phyloP scores from a whole-genome alignment of 441 rosid species.

The Syzygium malaccense region DNA sequence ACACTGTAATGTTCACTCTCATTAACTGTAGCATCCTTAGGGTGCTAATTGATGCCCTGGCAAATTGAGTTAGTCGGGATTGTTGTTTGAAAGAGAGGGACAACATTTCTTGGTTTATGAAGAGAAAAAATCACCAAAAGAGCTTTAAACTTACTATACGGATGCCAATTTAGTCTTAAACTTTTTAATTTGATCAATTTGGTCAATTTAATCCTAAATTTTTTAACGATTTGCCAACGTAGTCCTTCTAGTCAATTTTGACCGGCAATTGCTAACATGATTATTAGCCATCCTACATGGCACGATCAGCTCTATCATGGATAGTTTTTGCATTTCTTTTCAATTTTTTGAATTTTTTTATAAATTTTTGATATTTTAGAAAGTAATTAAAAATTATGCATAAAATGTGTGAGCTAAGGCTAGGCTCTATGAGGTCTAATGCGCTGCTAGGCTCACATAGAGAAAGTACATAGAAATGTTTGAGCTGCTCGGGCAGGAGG shows the following conservation, averaged over 20 bases:
- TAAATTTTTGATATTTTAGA: background rate
- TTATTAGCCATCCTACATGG: background rate
- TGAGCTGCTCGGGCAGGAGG: background rate
- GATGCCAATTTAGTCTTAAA: background rate
- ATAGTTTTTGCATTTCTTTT: background rate
- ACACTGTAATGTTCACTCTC: background rate
- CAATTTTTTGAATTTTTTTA: background rate
- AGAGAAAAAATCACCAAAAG: background rate
- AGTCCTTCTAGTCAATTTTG: background rate
- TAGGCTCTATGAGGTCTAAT: background rate
- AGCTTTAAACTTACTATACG: background rate
- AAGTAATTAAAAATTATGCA: background rate
- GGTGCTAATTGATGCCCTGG: background rate
- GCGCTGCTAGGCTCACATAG: background rate
- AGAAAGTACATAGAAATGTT: background rate
- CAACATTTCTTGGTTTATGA: background rate
- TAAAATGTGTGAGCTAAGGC: background rate
- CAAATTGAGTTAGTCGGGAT: background rate
- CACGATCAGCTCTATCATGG: background rate
- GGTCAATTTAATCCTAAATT: background rate
- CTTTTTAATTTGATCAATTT: no score
- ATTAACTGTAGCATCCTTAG: background rate
- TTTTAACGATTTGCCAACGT: background rate
- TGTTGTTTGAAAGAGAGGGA: background rate
- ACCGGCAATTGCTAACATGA: background rate